Conservation (phyloP, 306 rosid genomes). For the Quercus alba region DNA sequence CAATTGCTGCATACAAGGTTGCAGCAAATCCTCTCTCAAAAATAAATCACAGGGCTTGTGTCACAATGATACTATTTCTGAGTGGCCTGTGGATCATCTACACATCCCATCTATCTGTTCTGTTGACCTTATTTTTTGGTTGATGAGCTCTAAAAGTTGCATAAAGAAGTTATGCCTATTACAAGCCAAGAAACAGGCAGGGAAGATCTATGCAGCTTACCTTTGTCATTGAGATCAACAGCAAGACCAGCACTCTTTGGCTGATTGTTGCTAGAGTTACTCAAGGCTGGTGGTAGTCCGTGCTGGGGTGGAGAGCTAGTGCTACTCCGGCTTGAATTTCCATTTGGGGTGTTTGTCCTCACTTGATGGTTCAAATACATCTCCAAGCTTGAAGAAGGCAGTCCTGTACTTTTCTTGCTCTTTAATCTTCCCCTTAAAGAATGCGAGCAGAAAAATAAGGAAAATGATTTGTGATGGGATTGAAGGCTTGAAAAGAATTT, state of each 20-base stretch:
- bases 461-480: conserved; percentile 27
- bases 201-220: conserved; percentile 36
- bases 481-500: conserved; percentile 12
- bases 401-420: conserved; percentile 61
- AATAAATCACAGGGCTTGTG: neutral
- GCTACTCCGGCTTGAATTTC: conserved; percentile 70
- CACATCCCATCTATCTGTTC: neutral
- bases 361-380: conserved; percentile 64
- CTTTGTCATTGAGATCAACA: conserved; percentile 84
- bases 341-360: conserved; percentile 61
- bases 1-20: too few relatives aligned
- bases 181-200: conserved; percentile 7
- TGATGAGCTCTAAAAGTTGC: conserved; percentile 1
- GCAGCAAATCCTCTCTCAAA: too few relatives aligned
- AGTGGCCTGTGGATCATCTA: neutral
- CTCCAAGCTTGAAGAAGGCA: conserved; percentile 58
- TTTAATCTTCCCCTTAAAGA: conserved; percentile 71
- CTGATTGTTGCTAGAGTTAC: conserved; percentile 64
- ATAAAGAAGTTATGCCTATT: neutral
- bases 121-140: neutral
- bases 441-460: conserved; percentile 37
- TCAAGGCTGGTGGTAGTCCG: conserved; percentile 45
- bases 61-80: neutral
- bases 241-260: conserved; percentile 52
- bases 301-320: conserved; percentile 82